phyloP scores from a whole-genome alignment of 2,329 filamentous ascomycete species.

The Dothideomycetes sp. region DNA sequence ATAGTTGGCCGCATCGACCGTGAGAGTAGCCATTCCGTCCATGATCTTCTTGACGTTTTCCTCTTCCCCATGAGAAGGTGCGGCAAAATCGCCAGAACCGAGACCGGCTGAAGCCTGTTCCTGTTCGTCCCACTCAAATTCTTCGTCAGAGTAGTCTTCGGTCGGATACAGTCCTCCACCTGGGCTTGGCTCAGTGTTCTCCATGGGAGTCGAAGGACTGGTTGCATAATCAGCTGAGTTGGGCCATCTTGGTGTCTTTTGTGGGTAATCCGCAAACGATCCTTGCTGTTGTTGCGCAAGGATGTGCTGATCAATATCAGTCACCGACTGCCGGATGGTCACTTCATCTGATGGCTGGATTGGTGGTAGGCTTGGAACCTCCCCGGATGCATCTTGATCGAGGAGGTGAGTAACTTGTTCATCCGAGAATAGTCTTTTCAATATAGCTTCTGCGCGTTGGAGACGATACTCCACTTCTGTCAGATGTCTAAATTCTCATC shows the following conservation, averaged over 20 bases:
- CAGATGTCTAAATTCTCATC: conserved; percentile 1
- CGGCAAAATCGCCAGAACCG: background rate
- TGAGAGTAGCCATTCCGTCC: conserved; percentile 23
- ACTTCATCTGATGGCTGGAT: too few species aligned
- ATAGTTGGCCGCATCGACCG: conserved; percentile 22
- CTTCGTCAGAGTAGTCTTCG: conserved; percentile 2
- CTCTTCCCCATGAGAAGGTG: conserved; percentile 1
- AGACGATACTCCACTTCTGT: conserved; percentile 7
- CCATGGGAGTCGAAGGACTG: background rate
- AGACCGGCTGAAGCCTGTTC: conserved; percentile 4
- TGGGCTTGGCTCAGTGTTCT: background rate
- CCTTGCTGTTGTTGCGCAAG: too few species aligned
- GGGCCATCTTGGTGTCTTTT: too few species aligned
- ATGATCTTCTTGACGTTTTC: conserved; percentile 7
- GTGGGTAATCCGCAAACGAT: too few species aligned
- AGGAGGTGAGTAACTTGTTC: conserved; percentile 6
- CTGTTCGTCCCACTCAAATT: conserved; percentile 8
- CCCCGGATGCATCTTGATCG: conserved; percentile 5
- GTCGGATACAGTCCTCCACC: background rate
- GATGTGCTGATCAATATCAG: too few species aligned
- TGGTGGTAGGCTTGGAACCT: conserved; percentile 4
- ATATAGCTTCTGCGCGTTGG: conserved; percentile 4
- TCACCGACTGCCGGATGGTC: too few species aligned
- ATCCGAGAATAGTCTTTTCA: conserved; percentile 4
- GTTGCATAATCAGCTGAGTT: background rate